Conservation (phyloP, 176 grass and related monocot species). For the Neostapfia colusana region DNA sequence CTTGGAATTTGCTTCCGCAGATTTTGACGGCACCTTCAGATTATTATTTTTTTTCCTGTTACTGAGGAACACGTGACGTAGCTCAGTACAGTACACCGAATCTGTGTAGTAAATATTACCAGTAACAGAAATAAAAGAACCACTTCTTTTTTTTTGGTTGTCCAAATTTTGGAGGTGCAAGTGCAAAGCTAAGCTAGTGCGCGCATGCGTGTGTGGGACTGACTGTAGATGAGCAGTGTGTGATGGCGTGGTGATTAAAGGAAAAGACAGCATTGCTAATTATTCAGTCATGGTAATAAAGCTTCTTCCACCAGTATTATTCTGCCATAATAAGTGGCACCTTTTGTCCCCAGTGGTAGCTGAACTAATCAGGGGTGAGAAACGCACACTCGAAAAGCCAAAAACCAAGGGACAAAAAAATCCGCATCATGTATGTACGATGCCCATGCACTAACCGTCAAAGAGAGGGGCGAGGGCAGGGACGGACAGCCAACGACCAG, state of each 20-base stretch:
- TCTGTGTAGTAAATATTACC: slow-evolving; percentile 7
- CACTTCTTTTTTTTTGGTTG: neutral
- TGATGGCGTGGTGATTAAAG: neutral
- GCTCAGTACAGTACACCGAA: neutral
- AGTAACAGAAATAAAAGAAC: neutral
- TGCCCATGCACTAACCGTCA: neutral
- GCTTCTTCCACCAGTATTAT: neutral
- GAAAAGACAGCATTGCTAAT: neutral
- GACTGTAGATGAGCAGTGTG: neutral
- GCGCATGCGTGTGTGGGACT: neutral
- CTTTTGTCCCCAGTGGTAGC: slow-evolving; percentile 24
- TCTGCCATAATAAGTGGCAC: neutral
- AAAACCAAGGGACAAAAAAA: neutral
- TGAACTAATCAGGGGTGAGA: slow-evolving; percentile 24
- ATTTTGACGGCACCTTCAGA: neutral
- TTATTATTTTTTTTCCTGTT: neutral
- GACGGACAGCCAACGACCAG: slow-evolving; percentile 41
- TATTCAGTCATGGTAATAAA: neutral
- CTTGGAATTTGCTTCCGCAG: neutral
- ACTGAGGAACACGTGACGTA: neutral
- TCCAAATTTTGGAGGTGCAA: neutral
- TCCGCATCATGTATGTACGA: neutral
- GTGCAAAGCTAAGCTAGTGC: neutral
- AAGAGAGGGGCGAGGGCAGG: neutral
- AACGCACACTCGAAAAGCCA: neutral